Base-by-base conservation (phyloP, 1,139 yeast genomes). In the Geotrichum macrosporum region DNA sequence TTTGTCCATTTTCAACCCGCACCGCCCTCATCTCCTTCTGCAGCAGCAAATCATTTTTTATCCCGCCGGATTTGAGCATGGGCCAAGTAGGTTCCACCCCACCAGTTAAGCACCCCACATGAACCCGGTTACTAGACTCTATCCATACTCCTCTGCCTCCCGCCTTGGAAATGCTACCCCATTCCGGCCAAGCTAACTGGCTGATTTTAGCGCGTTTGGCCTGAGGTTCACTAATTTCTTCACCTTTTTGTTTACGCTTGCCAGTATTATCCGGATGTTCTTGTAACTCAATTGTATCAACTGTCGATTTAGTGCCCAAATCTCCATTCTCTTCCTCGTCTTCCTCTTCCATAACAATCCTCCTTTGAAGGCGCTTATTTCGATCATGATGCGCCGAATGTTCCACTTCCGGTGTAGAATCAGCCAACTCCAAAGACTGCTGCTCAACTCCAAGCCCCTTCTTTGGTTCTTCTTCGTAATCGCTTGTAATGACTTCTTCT, bases 401-500 rank as follows among this genome's bases (percentile, higher is more conserved):
- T 10, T 8, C 27, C 6, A 8, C 10, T 6, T 8, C 36, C 3
- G 27, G 27, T 10, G 18, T n/a, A n/a, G n/a, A 26, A 15, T 22
- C n/a, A 39, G 19, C 26, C n/a, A 22, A n/a, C 9, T 24, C 32
- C 19, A 37, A 5, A 24, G 12, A 18, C n/a, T 41, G 38, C 18
- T 18, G 10, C 3, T 19, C 34, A 4, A 15, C 16, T 9, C 20
- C 39, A 3, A 24, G 18, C 5, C 27, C 44, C 8, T 35, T 34
- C n/a, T n/a, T n/a, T n/a, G n/a, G n/a, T 5, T 32, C 47, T 26
- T 48, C 51, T 31, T 51, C 54, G 30, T 43, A 41, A 40, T 51
- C 54, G 31, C 54, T 51, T n/a, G 52, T 44, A 15, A 51, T 51
- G 4, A 44, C 53, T 27, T 51, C 54, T 8, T 41, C 37, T 3